phyloP scores from a whole-genome alignment of 805 yeast genomes.

The Wickerhamomyces canadensis region DNA sequence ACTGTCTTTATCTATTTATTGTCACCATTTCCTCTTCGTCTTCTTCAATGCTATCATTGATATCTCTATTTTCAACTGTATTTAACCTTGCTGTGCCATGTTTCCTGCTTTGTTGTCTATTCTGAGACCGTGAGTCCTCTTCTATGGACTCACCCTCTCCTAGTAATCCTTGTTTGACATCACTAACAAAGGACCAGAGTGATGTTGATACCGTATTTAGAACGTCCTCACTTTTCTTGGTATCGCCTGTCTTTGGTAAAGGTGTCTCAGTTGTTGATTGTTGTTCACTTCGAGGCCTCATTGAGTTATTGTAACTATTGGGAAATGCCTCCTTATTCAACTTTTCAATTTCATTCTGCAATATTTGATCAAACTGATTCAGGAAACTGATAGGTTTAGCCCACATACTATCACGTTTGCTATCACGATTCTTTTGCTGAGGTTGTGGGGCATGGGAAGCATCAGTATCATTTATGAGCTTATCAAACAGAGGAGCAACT shows the following conservation, averaged over 20 bases:
- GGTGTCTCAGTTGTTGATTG: too few relatives aligned
- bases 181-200: conserved; percentile 47
- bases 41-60: conserved; percentile 4
- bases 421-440: not conserved
- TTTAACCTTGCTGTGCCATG: not conserved
- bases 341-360: conserved; percentile 62
- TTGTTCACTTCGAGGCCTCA: too few relatives aligned
- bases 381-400: conserved; percentile 55
- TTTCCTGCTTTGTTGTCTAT: not conserved
- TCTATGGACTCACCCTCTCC: conserved; percentile 27
- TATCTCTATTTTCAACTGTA: not conserved
- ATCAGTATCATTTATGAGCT: not conserved
- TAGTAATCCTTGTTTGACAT: conserved; percentile 37
- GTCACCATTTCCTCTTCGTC: conserved; percentile 21
- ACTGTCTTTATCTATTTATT: conserved; percentile 6
- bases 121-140: not conserved
- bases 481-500: not conserved
- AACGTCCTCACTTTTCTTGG: conserved; percentile 25
- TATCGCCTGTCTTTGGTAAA: too few relatives aligned
- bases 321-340: conserved; percentile 24
- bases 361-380: conserved; percentile 62
- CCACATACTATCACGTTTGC: conserved; percentile 29
- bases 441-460: not conserved
- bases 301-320: conserved; percentile 1
- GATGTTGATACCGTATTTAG: conserved; percentile 34